Conservation (phyloP, 257 asterid species). For the Nicotiana otophora region DNA sequence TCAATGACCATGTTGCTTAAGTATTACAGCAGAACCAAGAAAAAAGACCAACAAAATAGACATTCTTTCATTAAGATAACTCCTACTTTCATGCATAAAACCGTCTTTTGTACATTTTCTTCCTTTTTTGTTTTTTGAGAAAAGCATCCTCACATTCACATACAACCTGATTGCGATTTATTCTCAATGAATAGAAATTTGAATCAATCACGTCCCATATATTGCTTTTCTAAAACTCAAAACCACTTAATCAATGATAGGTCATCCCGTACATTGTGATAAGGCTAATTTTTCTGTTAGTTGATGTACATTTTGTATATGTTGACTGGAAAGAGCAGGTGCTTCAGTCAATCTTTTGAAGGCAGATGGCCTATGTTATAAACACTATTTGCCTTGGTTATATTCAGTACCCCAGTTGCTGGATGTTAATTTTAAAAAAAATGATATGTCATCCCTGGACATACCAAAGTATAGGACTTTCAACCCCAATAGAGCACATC, state of each 20-base stretch:
- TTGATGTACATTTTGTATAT: no score
- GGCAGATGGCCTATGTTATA: no score
- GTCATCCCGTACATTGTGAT: background rate
- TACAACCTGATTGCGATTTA: background rate
- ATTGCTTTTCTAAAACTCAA: background rate
- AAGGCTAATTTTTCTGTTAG: no score
- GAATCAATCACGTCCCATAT: background rate
- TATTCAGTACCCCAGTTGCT: no score
- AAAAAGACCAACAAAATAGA: background rate
- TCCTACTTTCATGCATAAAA: background rate
- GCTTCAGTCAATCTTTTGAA: no score
- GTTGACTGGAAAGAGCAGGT: no score
- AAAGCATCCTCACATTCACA: background rate
- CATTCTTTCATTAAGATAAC: background rate
- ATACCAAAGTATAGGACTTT: background rate
- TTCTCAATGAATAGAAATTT: background rate
- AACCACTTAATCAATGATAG: background rate
- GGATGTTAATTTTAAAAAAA: no score
- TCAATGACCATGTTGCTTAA: background rate
- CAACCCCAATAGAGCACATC: background rate
- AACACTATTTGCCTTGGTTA: no score
- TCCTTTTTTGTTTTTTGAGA: background rate
- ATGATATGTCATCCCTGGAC: background rate
- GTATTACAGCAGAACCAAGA: background rate
- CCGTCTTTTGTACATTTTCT: background rate